Conservation (phyloP, 306 rosid genomes). For the Datisca glomerata region DNA sequence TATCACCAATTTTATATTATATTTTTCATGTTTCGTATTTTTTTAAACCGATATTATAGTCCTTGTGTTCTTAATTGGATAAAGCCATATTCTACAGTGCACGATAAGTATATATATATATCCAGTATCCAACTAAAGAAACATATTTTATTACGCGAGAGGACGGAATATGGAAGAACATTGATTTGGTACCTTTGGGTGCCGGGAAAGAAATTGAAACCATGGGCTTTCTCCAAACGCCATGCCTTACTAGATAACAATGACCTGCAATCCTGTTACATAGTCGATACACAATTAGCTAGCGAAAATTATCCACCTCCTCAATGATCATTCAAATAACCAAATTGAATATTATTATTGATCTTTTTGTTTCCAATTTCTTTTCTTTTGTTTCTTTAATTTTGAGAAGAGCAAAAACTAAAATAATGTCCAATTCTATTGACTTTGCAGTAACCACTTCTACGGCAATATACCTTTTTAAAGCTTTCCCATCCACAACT, state of each 20-base stretch:
- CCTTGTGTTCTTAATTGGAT: no score
- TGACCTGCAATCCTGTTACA: constrained; percentile 64
- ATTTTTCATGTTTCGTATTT: no score
- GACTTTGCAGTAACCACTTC: not conserved
- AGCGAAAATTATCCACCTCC: no score
- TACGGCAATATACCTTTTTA: constrained; percentile 56
- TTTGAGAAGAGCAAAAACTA: not conserved
- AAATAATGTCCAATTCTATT: not conserved
- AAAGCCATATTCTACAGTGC: no score
- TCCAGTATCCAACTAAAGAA: no score
- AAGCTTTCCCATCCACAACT: constrained; percentile 99
- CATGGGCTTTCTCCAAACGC: constrained; percentile 79
- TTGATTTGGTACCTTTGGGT: constrained; percentile 52
- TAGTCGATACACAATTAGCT: constrained; percentile 9
- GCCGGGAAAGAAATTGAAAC: constrained; percentile 81
- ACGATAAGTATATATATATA: no score
- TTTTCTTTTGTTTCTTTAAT: not conserved
- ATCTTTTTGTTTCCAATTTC: not conserved
- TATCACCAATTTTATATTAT: no score
- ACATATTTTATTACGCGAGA: no score
- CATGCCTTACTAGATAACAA: constrained; percentile 64
- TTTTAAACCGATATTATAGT: no score
- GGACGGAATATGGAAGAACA: not conserved
- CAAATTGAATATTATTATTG: not conserved
- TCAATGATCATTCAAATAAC: no score